Evolutionary conservation across 2,329 filamentous ascomycete genomes (phyloP), one percentile per base, ranked within the genome.

Genomic region (Curvularia eragrostidis): DNA sequence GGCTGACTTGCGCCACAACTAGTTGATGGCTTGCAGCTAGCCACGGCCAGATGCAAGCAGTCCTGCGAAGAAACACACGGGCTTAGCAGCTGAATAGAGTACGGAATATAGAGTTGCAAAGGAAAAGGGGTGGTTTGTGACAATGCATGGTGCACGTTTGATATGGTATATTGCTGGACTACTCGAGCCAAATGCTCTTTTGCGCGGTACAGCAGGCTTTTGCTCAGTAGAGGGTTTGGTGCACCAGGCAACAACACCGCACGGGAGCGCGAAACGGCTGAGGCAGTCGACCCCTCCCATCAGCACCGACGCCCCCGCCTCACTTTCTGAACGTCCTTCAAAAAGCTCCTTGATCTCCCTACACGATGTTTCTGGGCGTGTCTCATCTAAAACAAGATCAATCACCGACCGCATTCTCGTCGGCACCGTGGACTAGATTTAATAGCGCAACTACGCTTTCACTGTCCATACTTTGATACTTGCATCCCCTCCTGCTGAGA

Each of bases 401-500:
- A 48, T 43, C 10, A 47, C 15, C n/a, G 15, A 34, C n/a, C 15
- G 28, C 7, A 42, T 28, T 43, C 24, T 24, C 23, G n/a, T 24
- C 18, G 23, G 30, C 18, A n/a, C 47, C 21, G 34, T 24, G 15
- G 10, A 21, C 43, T 44, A 41, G 15, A 36, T 34, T 34, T 38
- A 28, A 44, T 49, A 36, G 46, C 48, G 30, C 26, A 21, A 32
- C 68, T 59, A 75, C 41, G 60, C 63, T 54, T 68, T 62, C 19
- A 76, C 58, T 18, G 66, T 84, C 95, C 95, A 99, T 48, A 94
- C 83, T 83, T 98, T 99, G 47, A 99, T 85, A 0, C 91, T 89
- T 32, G 91, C 94, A 83, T 99, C 95, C 10, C 89, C 91, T 44
- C 95, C 95, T 4, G 87, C 87, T 66, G 89, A 96, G 9, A 91